These are phyloP conservation scores for Tolypocladium capitatum DNA, from an alignment of 2,329 filamentous ascomycete species.

Conservation along the genomic window DNA sequence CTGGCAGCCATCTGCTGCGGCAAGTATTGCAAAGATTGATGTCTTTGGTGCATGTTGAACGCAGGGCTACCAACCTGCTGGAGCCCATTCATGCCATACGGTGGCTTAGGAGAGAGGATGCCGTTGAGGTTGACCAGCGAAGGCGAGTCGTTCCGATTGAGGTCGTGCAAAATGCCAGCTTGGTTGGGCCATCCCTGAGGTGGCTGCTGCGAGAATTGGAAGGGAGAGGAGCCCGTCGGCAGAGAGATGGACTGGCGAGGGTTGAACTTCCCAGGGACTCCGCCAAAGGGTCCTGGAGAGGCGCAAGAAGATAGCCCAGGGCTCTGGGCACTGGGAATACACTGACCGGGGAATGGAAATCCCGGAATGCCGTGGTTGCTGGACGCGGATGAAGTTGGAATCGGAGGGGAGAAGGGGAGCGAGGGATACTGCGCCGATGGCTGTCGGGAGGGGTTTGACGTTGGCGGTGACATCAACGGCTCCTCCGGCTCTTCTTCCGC, in stretches of 20 bases:
- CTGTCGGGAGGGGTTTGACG: constrained; percentile 49
- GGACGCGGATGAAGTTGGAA: constrained; percentile 65
- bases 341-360: constrained; percentile 42
- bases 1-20: constrained; percentile 39
- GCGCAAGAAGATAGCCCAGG: constrained; percentile 51
- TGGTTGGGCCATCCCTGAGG: constrained; percentile 45
- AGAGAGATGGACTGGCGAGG: constrained; percentile 61
- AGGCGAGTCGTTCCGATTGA: constrained; percentile 50
- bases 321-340: constrained; percentile 50
- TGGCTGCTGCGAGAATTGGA: constrained; percentile 51
- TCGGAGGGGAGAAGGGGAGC: constrained; percentile 69
- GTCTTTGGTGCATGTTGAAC: constrained; percentile 37
- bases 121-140: constrained; percentile 38
- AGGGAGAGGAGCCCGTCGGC: constrained; percentile 49
- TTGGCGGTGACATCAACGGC: constrained; percentile 53
- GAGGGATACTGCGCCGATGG: constrained; percentile 62
- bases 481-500: constrained; percentile 58
- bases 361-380: constrained; percentile 49
- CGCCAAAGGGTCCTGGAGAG: constrained; percentile 60
- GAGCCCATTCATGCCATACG: constrained; percentile 42
- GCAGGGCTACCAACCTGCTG: constrained; percentile 26
- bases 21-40: constrained; percentile 47
- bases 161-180: constrained; percentile 39
- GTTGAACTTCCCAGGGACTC: constrained; percentile 46
- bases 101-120: constrained; percentile 51